A percentile compares a stretch with the other conserved stretches of the same genome.
Conservation (phyloP, 106 monocot species). For the Agapanthus africanus region DNA sequence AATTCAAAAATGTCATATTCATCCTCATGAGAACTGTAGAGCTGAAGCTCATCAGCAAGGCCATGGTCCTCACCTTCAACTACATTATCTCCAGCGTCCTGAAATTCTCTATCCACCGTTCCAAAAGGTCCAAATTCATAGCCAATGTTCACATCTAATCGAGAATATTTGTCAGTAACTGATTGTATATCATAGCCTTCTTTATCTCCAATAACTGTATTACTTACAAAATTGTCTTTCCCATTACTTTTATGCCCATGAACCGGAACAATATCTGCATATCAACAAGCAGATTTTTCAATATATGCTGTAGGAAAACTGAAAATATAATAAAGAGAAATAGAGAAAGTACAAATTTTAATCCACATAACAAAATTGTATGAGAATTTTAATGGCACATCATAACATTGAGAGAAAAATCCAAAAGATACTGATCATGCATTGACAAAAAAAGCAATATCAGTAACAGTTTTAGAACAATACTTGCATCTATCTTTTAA, state of each 20-base stretch:
- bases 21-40: conserved; percentile 31
- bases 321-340: neutral
- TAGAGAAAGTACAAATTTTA: neutral
- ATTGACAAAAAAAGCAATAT: neutral
- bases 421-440: neutral
- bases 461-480: neutral
- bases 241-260: conserved; percentile 14
- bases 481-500: neutral
- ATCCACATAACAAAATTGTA: neutral
- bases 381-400: neutral
- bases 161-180: conserved; percentile 15
- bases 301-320: neutral
- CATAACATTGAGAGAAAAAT: neutral
- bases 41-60: conserved; percentile 26
- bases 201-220: conserved; percentile 11
- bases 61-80: conserved; percentile 27
- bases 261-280: conserved; percentile 19
- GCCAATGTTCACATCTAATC: conserved; percentile 20
- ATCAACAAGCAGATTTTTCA: neutral
- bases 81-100: conserved; percentile 14
- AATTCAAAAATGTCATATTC: conserved; percentile 79
- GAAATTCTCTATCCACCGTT: conserved; percentile 14
- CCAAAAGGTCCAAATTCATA: conserved; percentile 25
- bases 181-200: conserved; percentile 9
- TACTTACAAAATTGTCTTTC: conserved; percentile 4